These are phyloP conservation scores for Fusarium pseudocircinatum DNA, from an alignment of 2,329 filamentous ascomycete species.

Conservation along the genomic window DNA sequence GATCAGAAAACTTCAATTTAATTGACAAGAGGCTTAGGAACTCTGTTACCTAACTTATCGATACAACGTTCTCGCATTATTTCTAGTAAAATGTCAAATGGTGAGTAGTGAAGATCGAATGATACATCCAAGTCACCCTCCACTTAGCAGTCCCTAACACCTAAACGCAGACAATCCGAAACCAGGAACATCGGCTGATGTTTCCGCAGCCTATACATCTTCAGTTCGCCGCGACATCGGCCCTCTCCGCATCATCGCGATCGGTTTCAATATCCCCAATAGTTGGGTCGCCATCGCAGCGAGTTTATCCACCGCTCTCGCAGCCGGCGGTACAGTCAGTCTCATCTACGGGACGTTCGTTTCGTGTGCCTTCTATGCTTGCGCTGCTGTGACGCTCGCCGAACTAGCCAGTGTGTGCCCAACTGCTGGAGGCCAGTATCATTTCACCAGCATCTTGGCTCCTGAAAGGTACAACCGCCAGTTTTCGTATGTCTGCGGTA, in stretches of 20 bases:
- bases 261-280: not conserved
- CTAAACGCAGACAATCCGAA: fast-evolving
- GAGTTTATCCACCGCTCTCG: not conserved
- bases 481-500: not conserved
- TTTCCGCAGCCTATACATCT: not conserved
- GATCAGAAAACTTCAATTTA: not conserved
- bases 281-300: not conserved
- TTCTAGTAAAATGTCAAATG: not conserved
- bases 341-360: not conserved
- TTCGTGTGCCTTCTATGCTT: not conserved
- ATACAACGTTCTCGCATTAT: fast-evolving
- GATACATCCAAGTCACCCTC: not conserved
- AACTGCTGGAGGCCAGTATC: not conserved
- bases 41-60: fast-evolving
- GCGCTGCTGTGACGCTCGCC: not conserved
- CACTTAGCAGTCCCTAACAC: fast-evolving
- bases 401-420: not conserved
- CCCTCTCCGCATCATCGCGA: not conserved
- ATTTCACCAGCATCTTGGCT: not conserved
- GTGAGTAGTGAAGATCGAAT: fast-evolving
- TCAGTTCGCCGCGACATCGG: not conserved
- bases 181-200: not conserved
- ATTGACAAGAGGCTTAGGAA: fast-evolving
- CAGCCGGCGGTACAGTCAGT: not conserved
- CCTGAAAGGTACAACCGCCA: not conserved